Evolutionary conservation across 768 basidiomycete genomes (phyloP).

Genomic region (Mrakia blollopis): DNA sequence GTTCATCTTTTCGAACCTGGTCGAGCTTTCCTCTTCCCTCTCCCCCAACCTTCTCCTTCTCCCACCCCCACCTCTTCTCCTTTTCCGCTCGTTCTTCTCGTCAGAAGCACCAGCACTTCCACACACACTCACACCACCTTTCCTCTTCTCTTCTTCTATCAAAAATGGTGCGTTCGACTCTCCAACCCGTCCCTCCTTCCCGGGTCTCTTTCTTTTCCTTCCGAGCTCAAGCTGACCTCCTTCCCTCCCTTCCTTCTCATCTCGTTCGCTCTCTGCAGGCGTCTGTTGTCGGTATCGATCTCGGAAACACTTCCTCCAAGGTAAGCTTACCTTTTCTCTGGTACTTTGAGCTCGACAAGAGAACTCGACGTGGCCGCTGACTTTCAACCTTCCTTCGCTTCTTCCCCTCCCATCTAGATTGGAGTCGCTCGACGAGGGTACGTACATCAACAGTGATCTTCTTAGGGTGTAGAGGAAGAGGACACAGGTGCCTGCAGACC

Average conservation of each 20-base stretch:
- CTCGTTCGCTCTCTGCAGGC: slow-evolving; percentile 19
- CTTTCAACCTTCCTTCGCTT: slow-evolving; percentile 19
- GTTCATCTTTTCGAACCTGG: neutral
- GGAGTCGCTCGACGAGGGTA: slow-evolving; percentile 83
- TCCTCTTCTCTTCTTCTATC: neutral
- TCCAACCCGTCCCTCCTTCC: neutral
- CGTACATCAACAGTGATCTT: neutral
- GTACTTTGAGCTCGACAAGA: neutral
- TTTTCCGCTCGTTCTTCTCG: slow-evolving; percentile 10
- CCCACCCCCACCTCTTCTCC: neutral
- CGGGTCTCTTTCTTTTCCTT: neutral
- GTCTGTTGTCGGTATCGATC: slow-evolving; percentile 84
- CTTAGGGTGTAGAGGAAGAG: too few species aligned
- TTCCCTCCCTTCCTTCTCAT: neutral
- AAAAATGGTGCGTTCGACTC: slow-evolving; percentile 8
- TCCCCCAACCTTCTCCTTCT: neutral
- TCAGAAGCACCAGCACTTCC: slow-evolving; percentile 4
- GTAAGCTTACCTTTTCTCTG: slow-evolving; percentile 46
- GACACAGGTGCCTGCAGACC: too few species aligned
- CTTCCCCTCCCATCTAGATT: slow-evolving; percentile 54
- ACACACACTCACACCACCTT: neutral
- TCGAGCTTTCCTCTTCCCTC: neutral
- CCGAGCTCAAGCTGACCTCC: slow-evolving; percentile 5
- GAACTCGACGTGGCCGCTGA: slow-evolving; percentile 19
- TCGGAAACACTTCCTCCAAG: slow-evolving; percentile 85